These are phyloP conservation scores for Aspergillus sergii DNA, from an alignment of 2,329 filamentous ascomycete species.

Conservation along the genomic window DNA sequence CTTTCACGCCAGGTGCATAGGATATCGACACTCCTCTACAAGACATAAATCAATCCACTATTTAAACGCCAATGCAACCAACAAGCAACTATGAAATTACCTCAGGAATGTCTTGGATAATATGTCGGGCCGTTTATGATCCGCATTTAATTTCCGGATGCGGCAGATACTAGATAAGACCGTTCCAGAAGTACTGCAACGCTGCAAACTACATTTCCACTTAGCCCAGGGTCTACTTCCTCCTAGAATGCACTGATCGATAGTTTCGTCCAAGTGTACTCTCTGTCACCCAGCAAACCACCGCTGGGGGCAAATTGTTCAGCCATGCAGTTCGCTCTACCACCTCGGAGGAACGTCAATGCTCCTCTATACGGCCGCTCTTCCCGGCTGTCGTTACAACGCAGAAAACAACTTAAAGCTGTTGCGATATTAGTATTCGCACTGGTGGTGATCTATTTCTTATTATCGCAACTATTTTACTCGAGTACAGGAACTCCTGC, in stretches of 20 bases:
- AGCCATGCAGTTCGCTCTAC: constrained; percentile 85
- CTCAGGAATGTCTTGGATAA: not conserved
- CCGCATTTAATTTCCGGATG: constrained; percentile 23
- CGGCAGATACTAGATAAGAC: constrained; percentile 15
- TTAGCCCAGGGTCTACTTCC: not conserved
- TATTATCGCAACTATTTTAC: constrained; percentile 54
- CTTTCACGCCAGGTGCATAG: not conserved
- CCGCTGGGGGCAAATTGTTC: constrained; percentile 24
- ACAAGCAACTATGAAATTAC: not conserved
- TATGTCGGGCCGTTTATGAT: constrained; percentile 23
- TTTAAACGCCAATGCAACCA: not conserved
- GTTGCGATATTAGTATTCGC: constrained; percentile 58
- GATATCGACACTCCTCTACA: too few relatives aligned
- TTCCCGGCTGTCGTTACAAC: constrained; percentile 43
- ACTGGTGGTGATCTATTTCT: constrained; percentile 62
- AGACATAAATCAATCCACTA: not conserved
- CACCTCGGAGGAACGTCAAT: constrained; percentile 79
- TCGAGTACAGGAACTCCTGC: constrained; percentile 29
- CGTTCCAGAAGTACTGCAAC: constrained; percentile 4
- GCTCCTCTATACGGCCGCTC: constrained; percentile 68
- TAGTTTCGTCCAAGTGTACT: constrained; percentile 7
- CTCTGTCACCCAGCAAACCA: constrained; percentile 17
- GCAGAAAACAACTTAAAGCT: constrained; percentile 65
- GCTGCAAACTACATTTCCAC: constrained; percentile 1
- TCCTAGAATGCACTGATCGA: constrained; percentile 13